A percentile compares a stretch with the other conserved stretches of the same genome.
phyloP scores from a whole-genome alignment of 805 yeast species.

The Sungouiella blattae region DNA sequence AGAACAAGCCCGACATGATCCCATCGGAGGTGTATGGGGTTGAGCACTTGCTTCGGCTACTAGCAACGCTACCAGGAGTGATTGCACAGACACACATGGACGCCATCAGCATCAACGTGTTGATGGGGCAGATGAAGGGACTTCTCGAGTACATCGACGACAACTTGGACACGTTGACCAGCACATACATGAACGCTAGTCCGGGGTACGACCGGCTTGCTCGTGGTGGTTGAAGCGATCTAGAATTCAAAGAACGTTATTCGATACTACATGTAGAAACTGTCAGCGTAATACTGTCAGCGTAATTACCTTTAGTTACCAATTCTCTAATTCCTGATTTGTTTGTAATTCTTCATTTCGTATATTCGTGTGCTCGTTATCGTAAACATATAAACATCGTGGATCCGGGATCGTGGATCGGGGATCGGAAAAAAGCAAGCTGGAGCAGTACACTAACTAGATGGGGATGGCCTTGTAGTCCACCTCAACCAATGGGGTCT shows the following conservation, averaged over 20 bases:
- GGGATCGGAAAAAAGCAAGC: neutral
- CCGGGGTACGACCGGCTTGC: slow-evolving; percentile 38
- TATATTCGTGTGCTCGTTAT: neutral
- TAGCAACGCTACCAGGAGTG: slow-evolving; percentile 80
- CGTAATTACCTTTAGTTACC: too few species aligned
- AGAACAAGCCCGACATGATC: slow-evolving; percentile 35
- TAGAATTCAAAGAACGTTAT: too few species aligned
- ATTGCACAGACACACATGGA: slow-evolving; percentile 80
- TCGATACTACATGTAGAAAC: too few species aligned
- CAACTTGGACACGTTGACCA: slow-evolving; percentile 32
- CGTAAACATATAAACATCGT: neutral
- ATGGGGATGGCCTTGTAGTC: slow-evolving; percentile 56
- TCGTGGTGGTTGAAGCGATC: too few species aligned
- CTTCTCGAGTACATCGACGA: slow-evolving; percentile 51
- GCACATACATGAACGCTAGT: slow-evolving; percentile 35
- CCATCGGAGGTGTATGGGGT: slow-evolving; percentile 53
- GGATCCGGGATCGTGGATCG: too few species aligned
- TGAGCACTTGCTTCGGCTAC: slow-evolving; percentile 75
- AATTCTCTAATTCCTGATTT: too few species aligned
- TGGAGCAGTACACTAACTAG: neutral
- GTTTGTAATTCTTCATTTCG: too few species aligned
- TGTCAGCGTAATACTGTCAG: too few species aligned
- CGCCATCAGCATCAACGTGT: slow-evolving; percentile 55
- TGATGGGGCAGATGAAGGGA: slow-evolving; percentile 53
- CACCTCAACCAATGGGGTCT: slow-evolving; percentile 63